Base-by-base conservation (phyloP, 2,329 filamentous ascomycete species). In the Diaporthe sp. region DNA sequence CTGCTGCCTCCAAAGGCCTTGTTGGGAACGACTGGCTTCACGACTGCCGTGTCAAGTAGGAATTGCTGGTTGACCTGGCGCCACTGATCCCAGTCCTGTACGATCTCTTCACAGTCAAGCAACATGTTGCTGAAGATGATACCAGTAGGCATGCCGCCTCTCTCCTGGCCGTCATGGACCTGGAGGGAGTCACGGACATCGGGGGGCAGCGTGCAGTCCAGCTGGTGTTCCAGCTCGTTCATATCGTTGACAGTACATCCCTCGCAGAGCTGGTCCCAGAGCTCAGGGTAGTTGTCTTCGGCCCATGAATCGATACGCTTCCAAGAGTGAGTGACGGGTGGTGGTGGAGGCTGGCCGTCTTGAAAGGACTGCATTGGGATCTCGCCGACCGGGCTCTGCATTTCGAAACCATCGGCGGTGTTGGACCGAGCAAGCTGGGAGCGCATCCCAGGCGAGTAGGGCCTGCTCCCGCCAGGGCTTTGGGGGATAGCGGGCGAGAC, bases 71-170 rank as follows among this genome's bases (percentile, higher is more conserved):
- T 98, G 76, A 99, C 97, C 76, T 91, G 92, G 79, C 95, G 92
- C 97, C 97, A 99, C 81, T 98, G 97, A 79, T 94, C 93, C 94
- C 96, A 98, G 82, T 99, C 97, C 83, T 98, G 95, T 30, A 98
- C 93, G 78, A 99, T 98, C 82, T 99, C 97, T 83, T 99, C 97
- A 81, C 97, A 98, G 83, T 99, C 97, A 73, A 99, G 90, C 77
- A 99, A 86, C 97, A 99, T 99, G 82, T 92, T 93, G 75, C 96
- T 91, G 79, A 99, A 98, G 75, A 99, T 91, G 78, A 98, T 93
- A 76, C 97, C 97, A 0, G 96, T 98, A 0, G 97, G 97, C 73
- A 89, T 89, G 77, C 97, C 97, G 76, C 95, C 94, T 77, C 97
- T 93, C 85, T 99, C 97, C 84, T 99, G 97, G n/a, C 97, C 97